A percentile compares a stretch with the other conserved stretches of the same genome.
These are phyloP conservation scores for Fusarium beomiforme DNA, from an alignment of 2,329 filamentous ascomycete species.

Conservation along the genomic window DNA sequence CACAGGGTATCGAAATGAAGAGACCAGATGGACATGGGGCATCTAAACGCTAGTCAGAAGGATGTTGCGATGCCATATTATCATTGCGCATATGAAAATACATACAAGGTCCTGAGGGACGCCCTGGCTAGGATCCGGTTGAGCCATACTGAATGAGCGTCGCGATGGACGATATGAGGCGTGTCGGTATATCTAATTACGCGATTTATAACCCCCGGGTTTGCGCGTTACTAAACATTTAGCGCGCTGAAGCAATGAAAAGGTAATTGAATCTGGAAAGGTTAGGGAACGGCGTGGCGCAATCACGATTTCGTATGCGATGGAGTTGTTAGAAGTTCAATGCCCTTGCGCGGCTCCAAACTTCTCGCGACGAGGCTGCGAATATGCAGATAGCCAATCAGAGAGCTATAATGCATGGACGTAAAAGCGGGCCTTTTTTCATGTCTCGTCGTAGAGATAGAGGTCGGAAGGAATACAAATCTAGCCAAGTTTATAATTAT, in stretches of 20 bases:
- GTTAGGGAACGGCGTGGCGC: slow-evolving; percentile 37
- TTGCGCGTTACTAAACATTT: not conserved
- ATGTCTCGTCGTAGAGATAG: not conserved
- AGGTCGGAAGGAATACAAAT: not conserved
- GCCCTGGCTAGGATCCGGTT: slow-evolving; percentile 54
- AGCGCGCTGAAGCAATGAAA: not conserved
- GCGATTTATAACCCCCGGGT: slow-evolving; percentile 28
- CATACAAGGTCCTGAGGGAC: slow-evolving; percentile 56
- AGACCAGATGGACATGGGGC: slow-evolving; percentile 90
- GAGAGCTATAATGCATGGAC: not conserved
- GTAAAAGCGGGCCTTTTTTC: slow-evolving; percentile 32
- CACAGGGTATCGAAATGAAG: slow-evolving; percentile 81
- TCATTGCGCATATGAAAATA: slow-evolving; percentile 3
- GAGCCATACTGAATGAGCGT: slow-evolving; percentile 49
- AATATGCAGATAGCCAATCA: slow-evolving; percentile 41
- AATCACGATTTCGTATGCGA: slow-evolving; percentile 28
- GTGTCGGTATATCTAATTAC: slow-evolving; percentile 23
- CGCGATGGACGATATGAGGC: slow-evolving; percentile 27
- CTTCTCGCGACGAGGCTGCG: slow-evolving; percentile 52
- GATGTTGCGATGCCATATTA: not conserved
- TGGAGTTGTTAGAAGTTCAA: slow-evolving; percentile 37
- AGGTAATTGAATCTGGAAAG: slow-evolving; percentile 4
- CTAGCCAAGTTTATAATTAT: no score
- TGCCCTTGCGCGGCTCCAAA: slow-evolving; percentile 47
- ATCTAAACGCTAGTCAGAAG: slow-evolving; percentile 62